phyloP scores from a whole-genome alignment of 768 basidiomycete genomes.

The Psilocybe cubensis region DNA sequence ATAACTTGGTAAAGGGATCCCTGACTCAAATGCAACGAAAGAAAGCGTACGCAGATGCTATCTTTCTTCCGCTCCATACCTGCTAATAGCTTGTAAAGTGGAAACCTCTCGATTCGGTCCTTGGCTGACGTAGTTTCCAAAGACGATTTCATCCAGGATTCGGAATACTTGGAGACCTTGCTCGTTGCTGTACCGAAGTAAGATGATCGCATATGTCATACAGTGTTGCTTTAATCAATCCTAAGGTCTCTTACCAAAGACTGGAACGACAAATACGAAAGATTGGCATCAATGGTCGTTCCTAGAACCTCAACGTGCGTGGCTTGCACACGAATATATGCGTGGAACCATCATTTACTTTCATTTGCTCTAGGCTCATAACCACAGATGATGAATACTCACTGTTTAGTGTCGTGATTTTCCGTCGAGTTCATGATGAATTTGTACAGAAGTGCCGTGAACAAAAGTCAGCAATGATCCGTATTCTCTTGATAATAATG shows the following conservation, averaged over 20 bases:
- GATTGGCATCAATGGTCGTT: slow-evolving; percentile 86
- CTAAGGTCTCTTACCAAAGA: slow-evolving; percentile 79
- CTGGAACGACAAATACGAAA: slow-evolving; percentile 90
- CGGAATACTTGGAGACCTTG: slow-evolving; percentile 92
- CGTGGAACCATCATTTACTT: slow-evolving; percentile 2
- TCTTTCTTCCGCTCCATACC: neutral
- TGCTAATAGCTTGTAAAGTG: slow-evolving; percentile 49
- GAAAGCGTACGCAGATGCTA: slow-evolving; percentile 64
- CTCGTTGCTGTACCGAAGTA: slow-evolving; percentile 95
- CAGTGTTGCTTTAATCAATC: slow-evolving; percentile 30
- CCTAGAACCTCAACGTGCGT: slow-evolving; percentile 88
- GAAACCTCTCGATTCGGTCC: slow-evolving; percentile 92
- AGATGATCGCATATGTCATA: slow-evolving; percentile 26
- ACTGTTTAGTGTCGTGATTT: slow-evolving; percentile 85
- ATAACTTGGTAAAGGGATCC: slow-evolving; percentile 93
- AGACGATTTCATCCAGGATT: slow-evolving; percentile 83
- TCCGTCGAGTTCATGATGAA: slow-evolving; percentile 89
- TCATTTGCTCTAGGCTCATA: slow-evolving; percentile 53
- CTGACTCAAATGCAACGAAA: slow-evolving; percentile 92
- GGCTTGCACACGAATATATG: neutral
- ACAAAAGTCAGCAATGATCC: slow-evolving; percentile 68
- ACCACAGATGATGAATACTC: slow-evolving; percentile 88
- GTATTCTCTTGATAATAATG: neutral
- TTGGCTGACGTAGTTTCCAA: slow-evolving; percentile 83
- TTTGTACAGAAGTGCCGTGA: slow-evolving; percentile 94